Evolutionary conservation across 148 eudicot species (phyloP), one percentile per base, ranked within the genome.

Genomic region (Persicaria tinctoria): DNA sequence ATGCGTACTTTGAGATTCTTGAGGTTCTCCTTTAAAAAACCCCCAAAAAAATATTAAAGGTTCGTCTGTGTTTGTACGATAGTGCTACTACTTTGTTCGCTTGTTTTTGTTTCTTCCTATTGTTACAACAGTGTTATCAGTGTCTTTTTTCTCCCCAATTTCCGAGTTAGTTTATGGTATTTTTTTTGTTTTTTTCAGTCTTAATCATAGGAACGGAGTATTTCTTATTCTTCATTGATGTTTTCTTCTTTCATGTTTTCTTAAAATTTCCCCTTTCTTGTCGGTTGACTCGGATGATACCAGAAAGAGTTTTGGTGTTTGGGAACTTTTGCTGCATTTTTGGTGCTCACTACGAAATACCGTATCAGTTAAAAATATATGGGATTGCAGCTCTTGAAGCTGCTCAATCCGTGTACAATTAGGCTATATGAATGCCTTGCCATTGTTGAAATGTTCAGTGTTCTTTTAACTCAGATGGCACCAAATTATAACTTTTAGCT

Each of bases 1-100:
- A 66, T 41, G n/a, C 70, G 8, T 66, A 66, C 70, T 66, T 66
- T 47, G 70, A 66, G 70, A 66, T 66, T 66, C 69, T 63, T 63
- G 69, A 63, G 69, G 16, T 63, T 63, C 69, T 63, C 41, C 45
- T 38, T 4, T 10, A 32, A 27, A 32, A 63, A 63, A 63, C 11
- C 1, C 32, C 69, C 11, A 4, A 63, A 50, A 50, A 23, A 63
- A 17, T 44, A 48, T 27, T 13, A 16, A 59, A 12, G 50, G 16
- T 70, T 59, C 45, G 66, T 27, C 51, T 68, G 16, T 41, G 63
- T 47, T 64, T 68, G 64, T 51, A 38, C 46, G 46, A 23, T 53
- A 56, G 10, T 51, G 71, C 73, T 68, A n/a, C 27, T 66, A 44
- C 38, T 76, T 41, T 49, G 46, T 16, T 49, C 46, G 57, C 17